Base-by-base conservation (phyloP, 129 eudicot genomes). In the Artemisia annua region DNA sequence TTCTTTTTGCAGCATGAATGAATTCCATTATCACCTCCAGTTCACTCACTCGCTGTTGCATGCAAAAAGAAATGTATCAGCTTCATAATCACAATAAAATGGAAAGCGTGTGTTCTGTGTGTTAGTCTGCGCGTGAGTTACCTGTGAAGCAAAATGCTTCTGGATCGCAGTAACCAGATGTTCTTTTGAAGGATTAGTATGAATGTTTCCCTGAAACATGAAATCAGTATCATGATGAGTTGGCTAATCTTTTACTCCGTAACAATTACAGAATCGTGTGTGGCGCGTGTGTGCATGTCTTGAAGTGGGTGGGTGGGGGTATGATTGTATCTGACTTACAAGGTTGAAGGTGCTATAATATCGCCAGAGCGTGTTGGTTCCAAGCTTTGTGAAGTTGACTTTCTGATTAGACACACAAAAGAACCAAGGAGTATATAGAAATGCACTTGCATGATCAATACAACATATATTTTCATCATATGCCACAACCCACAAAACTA, bases 101-200 rank as follows among this genome's bases (percentile, higher is more conserved):
- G 15, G 60, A 60, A 58, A 51, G 11, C 13, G 10, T 22, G 66
- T 44, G 57, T n/a, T n/a, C n/a, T n/a, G n/a, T n/a, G n/a, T n/a
- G n/a, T n/a, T n/a, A n/a, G n/a, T n/a, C n/a, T n/a, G n/a, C n/a
- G n/a, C n/a, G n/a, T 22, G 65, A 72, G 62, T 59, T 70, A 94
- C 98, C 98, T 90, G 97, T 48, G 93, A 86, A 81, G 96, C 87
- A 80, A 94, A 94, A 87, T 94, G 98, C 82, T 85, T 84, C 71
- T 90, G 91, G 80, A 90, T 85, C 4, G 85, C 85, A 14, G 72
- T 73, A 68, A 90, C 78, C 71, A 94, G 75, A 67, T 94, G 93
- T 63, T 88, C 97, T 77, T 78, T 94, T 9, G 98, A 75, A 11
- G 88, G 89, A 80, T 79, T 81, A 48, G 89, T 69, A 67, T 78